A percentile compares a stretch with the other conserved stretches of the same genome.
phyloP scores from a whole-genome alignment of 176 grass and related monocot genomes.

The Aegilops umbellulata region DNA sequence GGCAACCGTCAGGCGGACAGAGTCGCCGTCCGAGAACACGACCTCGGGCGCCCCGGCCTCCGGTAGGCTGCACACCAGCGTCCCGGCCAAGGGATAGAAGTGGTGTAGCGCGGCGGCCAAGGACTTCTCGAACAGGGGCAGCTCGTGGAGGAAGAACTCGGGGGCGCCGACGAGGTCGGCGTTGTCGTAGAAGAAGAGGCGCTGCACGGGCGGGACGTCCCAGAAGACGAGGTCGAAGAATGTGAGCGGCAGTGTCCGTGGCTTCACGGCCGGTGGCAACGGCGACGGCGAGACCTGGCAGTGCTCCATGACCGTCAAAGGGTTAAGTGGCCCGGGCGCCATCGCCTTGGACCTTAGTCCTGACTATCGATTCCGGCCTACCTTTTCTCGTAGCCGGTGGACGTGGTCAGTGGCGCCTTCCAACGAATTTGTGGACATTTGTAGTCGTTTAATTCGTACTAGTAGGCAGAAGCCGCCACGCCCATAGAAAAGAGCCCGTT shows the following conservation, averaged over 20 bases:
- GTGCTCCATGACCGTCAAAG: slow-evolving; percentile 23
- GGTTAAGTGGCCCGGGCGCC: too few species aligned
- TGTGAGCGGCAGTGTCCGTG: slow-evolving; percentile 52
- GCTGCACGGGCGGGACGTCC: slow-evolving; percentile 68
- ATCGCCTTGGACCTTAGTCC: too few species aligned
- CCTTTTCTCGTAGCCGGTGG: too few species aligned
- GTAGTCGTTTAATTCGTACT: too few species aligned
- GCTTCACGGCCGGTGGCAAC: slow-evolving; percentile 23
- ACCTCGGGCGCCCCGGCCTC: background rate
- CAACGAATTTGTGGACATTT: too few species aligned
- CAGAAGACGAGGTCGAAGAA: slow-evolving; percentile 82
- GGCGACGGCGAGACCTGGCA: slow-evolving; percentile 25
- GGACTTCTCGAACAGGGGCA: slow-evolving; percentile 42
- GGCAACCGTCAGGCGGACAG: slow-evolving; percentile 26
- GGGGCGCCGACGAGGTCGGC: slow-evolving; percentile 20
- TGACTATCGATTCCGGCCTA: too few species aligned
- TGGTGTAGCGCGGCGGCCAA: slow-evolving; percentile 56
- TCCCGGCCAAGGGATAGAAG: slow-evolving; percentile 67
- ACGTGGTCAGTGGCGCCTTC: too few species aligned
- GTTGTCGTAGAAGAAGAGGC: slow-evolving; percentile 69
- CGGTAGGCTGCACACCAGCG: slow-evolving; percentile 1
- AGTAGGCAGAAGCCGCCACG: too few species aligned
- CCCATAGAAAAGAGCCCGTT: too few species aligned
- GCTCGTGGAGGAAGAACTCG: slow-evolving; percentile 34
- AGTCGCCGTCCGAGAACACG: slow-evolving; percentile 26